These are phyloP conservation scores for Coleophoma crateriformis DNA, from an alignment of 2,329 filamentous ascomycete genomes.

Conservation along the genomic window DNA sequence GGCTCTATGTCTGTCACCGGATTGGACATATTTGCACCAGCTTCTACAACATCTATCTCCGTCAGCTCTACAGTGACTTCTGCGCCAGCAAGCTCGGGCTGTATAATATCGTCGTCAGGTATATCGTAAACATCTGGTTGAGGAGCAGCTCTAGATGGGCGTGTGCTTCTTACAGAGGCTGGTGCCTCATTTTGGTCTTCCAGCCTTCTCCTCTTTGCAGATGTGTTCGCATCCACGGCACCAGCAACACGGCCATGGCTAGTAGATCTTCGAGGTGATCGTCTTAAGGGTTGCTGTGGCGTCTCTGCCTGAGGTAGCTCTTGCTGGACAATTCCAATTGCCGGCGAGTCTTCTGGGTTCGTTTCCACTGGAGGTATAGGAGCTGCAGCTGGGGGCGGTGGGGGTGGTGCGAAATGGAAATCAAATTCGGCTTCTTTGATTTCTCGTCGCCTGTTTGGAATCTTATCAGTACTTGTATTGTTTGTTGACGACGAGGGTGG, in stretches of 20 bases:
- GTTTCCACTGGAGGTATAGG: slow-evolving; percentile 33
- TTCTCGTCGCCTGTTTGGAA: slow-evolving; percentile 38
- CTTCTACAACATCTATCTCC: slow-evolving; percentile 35
- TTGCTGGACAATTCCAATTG: slow-evolving; percentile 3
- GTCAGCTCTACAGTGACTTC: slow-evolving; percentile 25
- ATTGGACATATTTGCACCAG: slow-evolving; percentile 6
- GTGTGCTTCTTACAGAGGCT: slow-evolving; percentile 17
- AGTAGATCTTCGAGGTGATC: slow-evolving; percentile 12
- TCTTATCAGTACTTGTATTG: slow-evolving; percentile 17
- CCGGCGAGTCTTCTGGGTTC: not conserved
- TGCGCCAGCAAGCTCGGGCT: too few species aligned
- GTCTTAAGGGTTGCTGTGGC: slow-evolving; percentile 5
- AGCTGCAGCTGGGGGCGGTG: not conserved
- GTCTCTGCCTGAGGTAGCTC: slow-evolving; percentile 10
- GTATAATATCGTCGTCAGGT: slow-evolving; percentile 5
- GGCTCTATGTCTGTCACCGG: not conserved
- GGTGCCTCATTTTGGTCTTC: slow-evolving; percentile 14
- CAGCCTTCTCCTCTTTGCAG: slow-evolving; percentile 25
- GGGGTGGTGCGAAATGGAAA: slow-evolving; percentile 23
- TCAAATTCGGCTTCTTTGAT: slow-evolving; percentile 56
- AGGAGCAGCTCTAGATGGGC: slow-evolving; percentile 16
- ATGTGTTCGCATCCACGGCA: slow-evolving; percentile 25
- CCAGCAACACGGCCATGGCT: slow-evolving; percentile 6
- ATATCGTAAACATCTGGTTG: slow-evolving; percentile 18
- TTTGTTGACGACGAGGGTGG: not conserved